phyloP scores from a whole-genome alignment of 1,139 yeast genomes.

The Geotrichum australiense region DNA sequence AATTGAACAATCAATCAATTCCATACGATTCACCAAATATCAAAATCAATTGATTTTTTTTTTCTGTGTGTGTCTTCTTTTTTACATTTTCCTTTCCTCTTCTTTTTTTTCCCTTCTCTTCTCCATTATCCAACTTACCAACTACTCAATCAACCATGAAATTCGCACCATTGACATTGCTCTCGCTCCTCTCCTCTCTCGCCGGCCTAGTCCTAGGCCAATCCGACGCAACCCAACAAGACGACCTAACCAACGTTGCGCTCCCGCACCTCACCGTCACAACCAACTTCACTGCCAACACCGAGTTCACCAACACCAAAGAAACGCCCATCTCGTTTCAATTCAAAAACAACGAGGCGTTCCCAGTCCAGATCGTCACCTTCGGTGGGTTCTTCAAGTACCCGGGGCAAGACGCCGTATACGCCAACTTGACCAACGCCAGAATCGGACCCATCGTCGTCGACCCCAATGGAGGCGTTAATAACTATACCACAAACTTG shows the following conservation, averaged over 20 bases:
- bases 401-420: constrained; percentile 40
- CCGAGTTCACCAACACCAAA: constrained; percentile 42
- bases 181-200: constrained; percentile 5
- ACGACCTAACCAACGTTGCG: too few species aligned
- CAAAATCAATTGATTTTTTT: too few species aligned
- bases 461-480: constrained; percentile 41
- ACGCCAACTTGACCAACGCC: constrained; percentile 34
- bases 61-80: neutral
- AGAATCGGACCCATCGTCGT: constrained; percentile 52
- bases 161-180: too few species aligned
- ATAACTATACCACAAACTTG: constrained; percentile 25
- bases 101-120: neutral
- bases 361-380: constrained; percentile 53
- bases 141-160: neutral
- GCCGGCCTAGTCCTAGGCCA: neutral
- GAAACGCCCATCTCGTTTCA: constrained; percentile 48
- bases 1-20: too few species aligned
- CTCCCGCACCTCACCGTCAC: constrained; percentile 8
- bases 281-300: constrained; percentile 14
- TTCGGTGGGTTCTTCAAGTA: constrained; percentile 66
- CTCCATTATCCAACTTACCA: neutral
- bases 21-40: too few species aligned
- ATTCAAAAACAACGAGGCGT: constrained; percentile 52
- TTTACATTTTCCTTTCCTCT: too few species aligned
- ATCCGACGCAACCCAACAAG: too few species aligned